Evolutionary conservation across 2,329 filamentous ascomycete species (phyloP).

Genomic region (Aspergillus neoniger): DNA sequence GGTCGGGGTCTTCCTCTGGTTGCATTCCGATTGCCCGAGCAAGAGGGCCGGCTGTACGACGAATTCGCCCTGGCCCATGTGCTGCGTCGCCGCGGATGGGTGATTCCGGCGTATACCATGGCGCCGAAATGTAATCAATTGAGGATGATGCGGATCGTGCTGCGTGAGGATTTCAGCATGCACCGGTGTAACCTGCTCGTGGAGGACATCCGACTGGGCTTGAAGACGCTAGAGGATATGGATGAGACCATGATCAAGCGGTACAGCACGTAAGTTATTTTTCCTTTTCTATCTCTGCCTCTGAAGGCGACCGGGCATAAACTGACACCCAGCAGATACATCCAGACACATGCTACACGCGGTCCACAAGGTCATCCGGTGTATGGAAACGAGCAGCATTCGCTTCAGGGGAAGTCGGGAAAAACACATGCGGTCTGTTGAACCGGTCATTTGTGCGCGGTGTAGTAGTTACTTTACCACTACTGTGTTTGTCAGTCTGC

Average conservation of each 20-base stretch:
- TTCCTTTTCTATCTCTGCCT: not conserved
- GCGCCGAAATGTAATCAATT: conserved; percentile 78
- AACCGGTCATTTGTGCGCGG: not conserved
- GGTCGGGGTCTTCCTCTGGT: conserved; percentile 83
- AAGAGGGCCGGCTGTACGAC: conserved; percentile 61
- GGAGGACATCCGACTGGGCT: conserved; percentile 72
- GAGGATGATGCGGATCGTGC: conserved; percentile 88
- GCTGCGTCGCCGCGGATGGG: conserved; percentile 81
- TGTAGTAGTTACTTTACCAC: not conserved
- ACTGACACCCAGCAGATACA: conserved; percentile 9
- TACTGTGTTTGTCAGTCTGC: not conserved
- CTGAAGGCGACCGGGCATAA: not conserved
- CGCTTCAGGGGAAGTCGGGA: conserved; percentile 79
- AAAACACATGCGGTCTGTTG: conserved; percentile 87
- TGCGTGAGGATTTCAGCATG: conserved; percentile 85
- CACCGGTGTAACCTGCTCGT: conserved; percentile 77
- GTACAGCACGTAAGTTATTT: conserved; percentile 60
- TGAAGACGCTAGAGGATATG: conserved; percentile 69
- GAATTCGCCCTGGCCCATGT: conserved; percentile 79
- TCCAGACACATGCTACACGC: conserved; percentile 11
- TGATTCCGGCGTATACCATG: conserved; percentile 95
- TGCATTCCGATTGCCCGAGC: conserved; percentile 72
- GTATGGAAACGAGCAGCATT: conserved; percentile 74
- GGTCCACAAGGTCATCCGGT: conserved; percentile 34
- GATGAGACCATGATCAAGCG: conserved; percentile 69